Base-by-base conservation (phyloP, 2,329 filamentous ascomycete genomes). In the Monilinia vaccinii-corymbosi region DNA sequence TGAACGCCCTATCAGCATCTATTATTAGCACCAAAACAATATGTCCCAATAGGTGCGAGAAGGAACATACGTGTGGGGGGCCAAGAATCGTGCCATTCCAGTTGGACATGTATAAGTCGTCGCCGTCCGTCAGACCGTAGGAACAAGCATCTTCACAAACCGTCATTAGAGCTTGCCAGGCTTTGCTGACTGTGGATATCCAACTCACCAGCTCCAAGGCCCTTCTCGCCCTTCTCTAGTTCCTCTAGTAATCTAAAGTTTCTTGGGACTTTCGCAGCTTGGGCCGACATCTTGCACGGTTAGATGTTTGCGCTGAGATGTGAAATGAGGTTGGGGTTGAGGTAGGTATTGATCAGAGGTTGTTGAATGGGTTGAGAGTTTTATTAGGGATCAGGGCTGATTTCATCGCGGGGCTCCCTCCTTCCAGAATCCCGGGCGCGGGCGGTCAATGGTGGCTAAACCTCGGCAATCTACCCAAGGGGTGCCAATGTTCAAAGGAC, bases 21-120 rank as follows among this genome's bases (percentile, higher is more conserved):
- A 2, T 16, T 42, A 16, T 57, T 40, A 56, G 61, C 50, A 18
- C 40, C 51, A 25, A 52, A 14, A 31, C 51, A 55, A 38, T 11
- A 45, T n/a, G 11, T 49, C 23, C 13, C 51, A 18, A 44, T 49
- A 36, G n/a, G 21, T 21, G 42, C 21, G 31, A 25, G 28, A 40
- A 58, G 44, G 42, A 38, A 78, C 89, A 71, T 80, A 97, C 94
- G 75, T 97, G 92, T 73, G 94, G 93, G 68, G 94, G 94, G 1
- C 94, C 94, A 53, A 97, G 85, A 66, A 99, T 97, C 18, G 94
- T 99, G 70, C 93, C 94, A 71, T 96, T 96, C 94, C 94, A 99
- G 79, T 97, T 91, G 65, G 89, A 93, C 92, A 99, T 96, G 75
- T 94, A 84, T 65, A 97, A 83, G 71, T 99, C 94, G 72, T 97